Percentiles rank a stretch among this genome's conserved stretches.
These are phyloP conservation scores for Psilocybe azurescens DNA, from an alignment of 768 basidiomycete species.

Conservation along the genomic window DNA sequence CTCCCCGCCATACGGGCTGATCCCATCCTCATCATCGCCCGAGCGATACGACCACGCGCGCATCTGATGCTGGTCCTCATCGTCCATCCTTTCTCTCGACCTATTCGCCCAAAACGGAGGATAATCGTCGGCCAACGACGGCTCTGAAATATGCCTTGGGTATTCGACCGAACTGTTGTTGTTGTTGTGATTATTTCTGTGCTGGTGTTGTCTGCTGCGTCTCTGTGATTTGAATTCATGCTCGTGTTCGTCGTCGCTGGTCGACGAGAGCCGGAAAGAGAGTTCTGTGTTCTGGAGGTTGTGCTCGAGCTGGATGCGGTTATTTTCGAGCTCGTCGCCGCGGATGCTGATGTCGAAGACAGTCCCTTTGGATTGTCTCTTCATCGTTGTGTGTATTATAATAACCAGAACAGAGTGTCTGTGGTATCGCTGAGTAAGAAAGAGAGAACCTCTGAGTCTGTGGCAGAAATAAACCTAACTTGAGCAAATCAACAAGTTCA, in stretches of 20 bases:
- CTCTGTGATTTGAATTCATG: conserved; percentile 4
- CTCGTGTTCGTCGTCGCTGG: conserved; percentile 37
- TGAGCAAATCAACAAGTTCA: conserved; percentile 23
- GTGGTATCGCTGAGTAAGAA: conserved; percentile 31
- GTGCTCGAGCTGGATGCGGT: conserved; percentile 80
- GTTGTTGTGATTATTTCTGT: conserved; percentile 15
- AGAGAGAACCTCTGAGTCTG: background rate
- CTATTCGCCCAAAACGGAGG: conserved; percentile 61
- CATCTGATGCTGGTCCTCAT: conserved; percentile 51
- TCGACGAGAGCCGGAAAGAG: conserved; percentile 67
- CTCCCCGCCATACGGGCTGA: conserved; percentile 69
- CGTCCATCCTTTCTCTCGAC: conserved; percentile 60
- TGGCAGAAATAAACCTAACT: conserved; percentile 11
- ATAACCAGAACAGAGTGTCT: no score
- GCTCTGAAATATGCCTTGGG: conserved; percentile 70
- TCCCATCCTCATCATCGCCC: conserved; percentile 67
- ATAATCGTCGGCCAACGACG: conserved; percentile 57
- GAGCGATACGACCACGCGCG: conserved; percentile 64
- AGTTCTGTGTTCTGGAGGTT: conserved; percentile 77
- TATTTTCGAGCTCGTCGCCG: conserved; percentile 76
- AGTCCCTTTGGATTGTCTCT: conserved; percentile 38
- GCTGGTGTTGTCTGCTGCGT: conserved; percentile 20
- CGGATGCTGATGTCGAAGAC: conserved; percentile 54
- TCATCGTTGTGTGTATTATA: conserved; percentile 32
- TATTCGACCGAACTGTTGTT: conserved; percentile 67